Conservation (phyloP, 2,329 filamentous ascomycete species). For the Chaetomium sp. region DNA sequence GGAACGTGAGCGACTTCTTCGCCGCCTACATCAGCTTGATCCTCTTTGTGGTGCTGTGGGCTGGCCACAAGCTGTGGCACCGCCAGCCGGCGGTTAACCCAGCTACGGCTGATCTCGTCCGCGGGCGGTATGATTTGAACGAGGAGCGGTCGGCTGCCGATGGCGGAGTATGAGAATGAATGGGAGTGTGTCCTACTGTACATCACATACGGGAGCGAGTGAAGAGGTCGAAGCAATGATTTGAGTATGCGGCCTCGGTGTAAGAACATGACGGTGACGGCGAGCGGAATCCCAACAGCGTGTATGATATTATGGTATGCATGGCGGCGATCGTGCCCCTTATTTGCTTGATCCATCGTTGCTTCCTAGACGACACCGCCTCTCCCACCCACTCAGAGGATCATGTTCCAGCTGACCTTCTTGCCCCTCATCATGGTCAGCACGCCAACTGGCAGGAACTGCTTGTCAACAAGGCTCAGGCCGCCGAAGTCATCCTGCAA, state of each 20-base stretch:
- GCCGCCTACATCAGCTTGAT: slow-evolving; percentile 66
- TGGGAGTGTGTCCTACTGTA: background rate
- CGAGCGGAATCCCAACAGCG: background rate
- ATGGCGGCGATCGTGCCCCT: slow-evolving; percentile 17
- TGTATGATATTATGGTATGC: slow-evolving; percentile 15
- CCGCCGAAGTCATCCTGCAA: slow-evolving; percentile 42
- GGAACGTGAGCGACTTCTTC: slow-evolving; percentile 64
- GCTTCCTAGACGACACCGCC: background rate
- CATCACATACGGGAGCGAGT: background rate
- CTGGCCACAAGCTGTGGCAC: slow-evolving; percentile 61
- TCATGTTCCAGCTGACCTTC: slow-evolving; percentile 47
- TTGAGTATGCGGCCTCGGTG: background rate
- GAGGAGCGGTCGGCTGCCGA: slow-evolving; percentile 23
- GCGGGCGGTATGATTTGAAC: slow-evolving; percentile 30
- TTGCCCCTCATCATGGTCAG: slow-evolving; percentile 45
- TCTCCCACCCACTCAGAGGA: slow-evolving; percentile 35
- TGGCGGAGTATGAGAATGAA: slow-evolving; percentile 16
- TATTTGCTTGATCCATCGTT: slow-evolving; percentile 11
- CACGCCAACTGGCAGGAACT: slow-evolving; percentile 44
- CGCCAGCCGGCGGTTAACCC: slow-evolving; percentile 38
- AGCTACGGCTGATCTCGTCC: slow-evolving; percentile 33
- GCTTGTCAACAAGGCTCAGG: slow-evolving; percentile 43
- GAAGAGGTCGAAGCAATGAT: no score
- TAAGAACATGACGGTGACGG: background rate
- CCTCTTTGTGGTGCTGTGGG: slow-evolving; percentile 61